Conservation (phyloP, 768 basidiomycete species). For the Suillus paluster region DNA sequence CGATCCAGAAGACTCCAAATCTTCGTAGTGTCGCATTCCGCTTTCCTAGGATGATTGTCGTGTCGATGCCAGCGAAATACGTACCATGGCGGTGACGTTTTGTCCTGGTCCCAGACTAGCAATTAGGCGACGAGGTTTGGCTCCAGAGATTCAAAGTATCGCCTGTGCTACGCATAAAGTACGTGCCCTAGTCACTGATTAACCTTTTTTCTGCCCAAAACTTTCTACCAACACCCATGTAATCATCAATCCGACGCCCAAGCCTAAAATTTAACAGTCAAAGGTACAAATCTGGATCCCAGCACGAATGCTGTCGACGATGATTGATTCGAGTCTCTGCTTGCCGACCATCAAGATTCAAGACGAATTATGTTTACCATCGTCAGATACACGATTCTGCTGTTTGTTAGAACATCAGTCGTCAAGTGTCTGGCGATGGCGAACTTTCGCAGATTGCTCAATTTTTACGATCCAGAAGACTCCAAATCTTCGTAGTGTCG, state of each 20-base stretch:
- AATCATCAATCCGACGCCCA: constrained; percentile 41
- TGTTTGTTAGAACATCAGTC: not conserved
- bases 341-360: too few species aligned
- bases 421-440: constrained; percentile 49
- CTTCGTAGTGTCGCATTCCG: constrained; percentile 46
- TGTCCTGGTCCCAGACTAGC: too few species aligned
- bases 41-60: not conserved
- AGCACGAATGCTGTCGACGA: not conserved
- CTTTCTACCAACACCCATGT: constrained; percentile 40
- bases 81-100: too few species aligned
- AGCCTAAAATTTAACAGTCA: too few species aligned
- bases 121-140: too few species aligned
- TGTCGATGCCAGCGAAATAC: too few species aligned
- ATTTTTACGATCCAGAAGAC: constrained; percentile 40
- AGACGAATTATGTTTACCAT: too few species aligned
- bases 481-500: constrained; percentile 51
- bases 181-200: not conserved
- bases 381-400: too few species aligned
- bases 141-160: too few species aligned
- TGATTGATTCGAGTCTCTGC: too few species aligned
- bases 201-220: constrained; percentile 26
- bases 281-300: constrained; percentile 27
- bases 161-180: too few species aligned
- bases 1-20: constrained; percentile 45
- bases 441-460: constrained; percentile 42